Conservation (phyloP, 2,329 filamentous ascomycete species). For the Pseudogymnoascus sp. region DNA sequence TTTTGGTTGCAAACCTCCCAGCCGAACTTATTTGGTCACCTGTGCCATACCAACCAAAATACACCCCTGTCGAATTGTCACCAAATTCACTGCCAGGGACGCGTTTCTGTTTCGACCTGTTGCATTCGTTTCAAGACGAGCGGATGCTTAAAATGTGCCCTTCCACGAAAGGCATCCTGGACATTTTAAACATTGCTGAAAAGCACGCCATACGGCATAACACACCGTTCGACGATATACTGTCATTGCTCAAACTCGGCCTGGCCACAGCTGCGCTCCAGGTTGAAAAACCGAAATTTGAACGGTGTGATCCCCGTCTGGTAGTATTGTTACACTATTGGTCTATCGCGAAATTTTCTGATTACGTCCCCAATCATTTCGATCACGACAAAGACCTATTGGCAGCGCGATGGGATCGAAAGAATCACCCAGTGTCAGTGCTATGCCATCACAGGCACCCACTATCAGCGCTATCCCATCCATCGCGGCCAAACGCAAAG, state of each 20-base stretch:
- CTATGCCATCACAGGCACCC: not conserved
- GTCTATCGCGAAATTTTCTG: not conserved
- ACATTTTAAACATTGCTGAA: not conserved
- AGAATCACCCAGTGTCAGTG: not conserved
- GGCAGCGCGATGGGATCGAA: not conserved
- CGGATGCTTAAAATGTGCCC: not conserved
- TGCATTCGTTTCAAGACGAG: not conserved
- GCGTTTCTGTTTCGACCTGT: not conserved
- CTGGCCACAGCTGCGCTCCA: not conserved
- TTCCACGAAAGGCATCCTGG: not conserved
- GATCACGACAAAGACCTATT: not conserved
- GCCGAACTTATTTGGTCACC: not conserved
- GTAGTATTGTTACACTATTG: not conserved
- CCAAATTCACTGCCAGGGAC: not conserved
- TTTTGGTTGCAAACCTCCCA: not conserved
- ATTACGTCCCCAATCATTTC: not conserved
- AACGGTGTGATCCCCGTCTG: not conserved
- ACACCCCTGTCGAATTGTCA: not conserved
- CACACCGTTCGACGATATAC: not conserved
- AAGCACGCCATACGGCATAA: not conserved
- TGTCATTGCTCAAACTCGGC: not conserved
- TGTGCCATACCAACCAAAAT: not conserved
- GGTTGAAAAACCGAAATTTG: not conserved
- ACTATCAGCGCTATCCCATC: not conserved
- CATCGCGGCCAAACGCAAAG: not conserved